These are phyloP conservation scores for Microcyclosporella mali DNA, from an alignment of 2,329 filamentous ascomycete genomes.

Conservation along the genomic window DNA sequence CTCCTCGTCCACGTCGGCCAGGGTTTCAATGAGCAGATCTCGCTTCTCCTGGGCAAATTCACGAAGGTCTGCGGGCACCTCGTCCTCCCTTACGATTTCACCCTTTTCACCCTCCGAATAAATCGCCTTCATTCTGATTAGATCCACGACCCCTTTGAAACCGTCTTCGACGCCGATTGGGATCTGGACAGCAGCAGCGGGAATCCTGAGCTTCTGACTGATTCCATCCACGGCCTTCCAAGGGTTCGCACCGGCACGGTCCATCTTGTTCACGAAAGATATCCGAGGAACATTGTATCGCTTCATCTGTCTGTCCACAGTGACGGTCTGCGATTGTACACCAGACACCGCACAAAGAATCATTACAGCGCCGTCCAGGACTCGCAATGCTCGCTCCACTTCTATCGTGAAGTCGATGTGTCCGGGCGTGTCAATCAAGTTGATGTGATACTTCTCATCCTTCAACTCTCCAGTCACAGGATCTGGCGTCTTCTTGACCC, in stretches of 20 bases:
- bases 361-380: constrained; percentile 96
- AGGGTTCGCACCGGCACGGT: constrained; percentile 95
- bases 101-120: constrained; percentile 83
- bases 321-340: constrained; percentile 96
- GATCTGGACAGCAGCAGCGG: constrained; percentile 87
- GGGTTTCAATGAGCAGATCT: constrained; percentile 80
- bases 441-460: constrained; percentile 92
- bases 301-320: constrained; percentile 97
- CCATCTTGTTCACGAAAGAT: constrained; percentile 99
- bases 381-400: constrained; percentile 88
- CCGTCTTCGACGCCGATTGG: constrained; percentile 89
- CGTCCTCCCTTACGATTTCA: constrained; percentile 69
- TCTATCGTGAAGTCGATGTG: constrained; percentile 99
- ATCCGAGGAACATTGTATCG: constrained; percentile 93
- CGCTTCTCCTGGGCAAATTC: constrained; percentile 76
- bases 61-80: constrained; percentile 73
- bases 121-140: constrained; percentile 85
- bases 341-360: constrained; percentile 96
- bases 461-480: constrained; percentile 58
- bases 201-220: constrained; percentile 89
- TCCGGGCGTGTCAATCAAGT: constrained; percentile 95
- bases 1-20: constrained; percentile 96
- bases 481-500: constrained; percentile 64
- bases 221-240: constrained; percentile 98
- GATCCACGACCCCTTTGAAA: constrained; percentile 86